Base-by-base conservation (phyloP, 2,329 filamentous ascomycete genomes). In the Aspergillus sp. region DNA sequence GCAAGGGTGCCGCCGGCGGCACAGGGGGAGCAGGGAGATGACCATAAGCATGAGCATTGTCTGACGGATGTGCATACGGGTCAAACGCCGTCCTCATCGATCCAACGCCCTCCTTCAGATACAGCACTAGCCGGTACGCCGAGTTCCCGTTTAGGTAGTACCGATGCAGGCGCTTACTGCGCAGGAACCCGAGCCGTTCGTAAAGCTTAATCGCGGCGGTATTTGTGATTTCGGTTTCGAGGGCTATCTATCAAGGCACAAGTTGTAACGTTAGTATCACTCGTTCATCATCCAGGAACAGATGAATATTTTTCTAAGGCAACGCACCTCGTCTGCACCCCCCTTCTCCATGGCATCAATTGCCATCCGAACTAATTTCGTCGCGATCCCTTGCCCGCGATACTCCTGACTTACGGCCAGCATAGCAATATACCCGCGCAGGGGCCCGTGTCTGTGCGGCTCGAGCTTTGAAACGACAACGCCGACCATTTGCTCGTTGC, bases 131-230 rank as follows among this genome's bases (percentile, higher is more conserved):
- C 42, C 95, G 84, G 73, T 95, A 99, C 2, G 95, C 95, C 56
- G 92, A 96, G 72, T 91, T 99, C 11, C 95, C 95, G 70, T 98
- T 99, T 41, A 99, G 79, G 68, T 99, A 99, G 72, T 99, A 99
- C 44, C 95, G 83, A 75, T 98, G 93, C 53, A 99, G 77, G 60
- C 92, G 90, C 76, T 99, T 99, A 59, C 91, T 96, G 51, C 93
- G 83, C 20, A 98, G 75, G 70, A 99, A 99, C 0, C 95, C 95
- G 7, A 99, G 81, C 1, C 92, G 83, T 74, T 99, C 93, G 75
- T 99, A 99, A 9, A 99, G 79, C 63, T 91, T 89, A 80, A 98
- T 91, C 19, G 93, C 95, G 1, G 92, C 88, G 1, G 86, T 85
- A 71, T 99, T 99, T 15, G 89, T 91, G 74, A 96, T 91, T 77